Evolutionary conservation across 768 basidiomycete genomes (phyloP).

Genomic region (Mycena vitilis): DNA sequence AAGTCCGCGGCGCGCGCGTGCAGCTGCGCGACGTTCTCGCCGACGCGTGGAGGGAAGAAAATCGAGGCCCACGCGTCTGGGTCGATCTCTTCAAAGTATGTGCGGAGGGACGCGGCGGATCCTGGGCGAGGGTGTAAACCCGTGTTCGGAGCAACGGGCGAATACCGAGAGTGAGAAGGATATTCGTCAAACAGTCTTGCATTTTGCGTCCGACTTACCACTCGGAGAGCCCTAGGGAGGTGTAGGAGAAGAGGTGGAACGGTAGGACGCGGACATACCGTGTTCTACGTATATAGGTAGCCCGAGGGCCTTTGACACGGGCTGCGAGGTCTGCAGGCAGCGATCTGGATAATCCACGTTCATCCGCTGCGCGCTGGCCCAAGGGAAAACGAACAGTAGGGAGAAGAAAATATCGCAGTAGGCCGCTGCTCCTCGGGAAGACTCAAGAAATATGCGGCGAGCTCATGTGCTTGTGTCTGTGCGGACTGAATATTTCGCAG

Average conservation of each 20-base stretch:
- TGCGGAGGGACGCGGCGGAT: slow-evolving; percentile 61
- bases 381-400: slow-evolving; percentile 69
- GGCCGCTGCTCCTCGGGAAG: slow-evolving; percentile 76
- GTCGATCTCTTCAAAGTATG: slow-evolving; percentile 69
- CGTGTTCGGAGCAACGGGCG: slow-evolving; percentile 71
- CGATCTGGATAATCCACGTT: slow-evolving; percentile 63
- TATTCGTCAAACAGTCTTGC: not conserved
- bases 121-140: slow-evolving; percentile 83
- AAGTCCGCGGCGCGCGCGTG: slow-evolving; percentile 71
- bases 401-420: slow-evolving; percentile 86
- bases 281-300: slow-evolving; percentile 85
- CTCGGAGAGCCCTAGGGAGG: slow-evolving; percentile 69
- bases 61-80: slow-evolving; percentile 67
- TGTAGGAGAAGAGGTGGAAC: not conserved
- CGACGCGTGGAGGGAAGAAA: slow-evolving; percentile 77
- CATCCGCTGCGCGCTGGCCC: slow-evolving; percentile 6
- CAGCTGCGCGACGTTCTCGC: slow-evolving; percentile 73
- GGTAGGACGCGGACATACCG: slow-evolving; percentile 53
- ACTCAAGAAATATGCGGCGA: slow-evolving; percentile 71
- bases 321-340: slow-evolving; percentile 85
- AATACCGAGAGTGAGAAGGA: slow-evolving; percentile 76
- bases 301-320: slow-evolving; percentile 68
- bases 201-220: slow-evolving; percentile 66
- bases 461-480: slow-evolving; percentile 78
- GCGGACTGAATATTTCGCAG: slow-evolving; percentile 3